Percentiles rank a stretch among this genome's conserved stretches.
These are phyloP conservation scores for Yamadazyma mexicana DNA, from an alignment of 1,139 yeast genomes.

Conservation along the genomic window DNA sequence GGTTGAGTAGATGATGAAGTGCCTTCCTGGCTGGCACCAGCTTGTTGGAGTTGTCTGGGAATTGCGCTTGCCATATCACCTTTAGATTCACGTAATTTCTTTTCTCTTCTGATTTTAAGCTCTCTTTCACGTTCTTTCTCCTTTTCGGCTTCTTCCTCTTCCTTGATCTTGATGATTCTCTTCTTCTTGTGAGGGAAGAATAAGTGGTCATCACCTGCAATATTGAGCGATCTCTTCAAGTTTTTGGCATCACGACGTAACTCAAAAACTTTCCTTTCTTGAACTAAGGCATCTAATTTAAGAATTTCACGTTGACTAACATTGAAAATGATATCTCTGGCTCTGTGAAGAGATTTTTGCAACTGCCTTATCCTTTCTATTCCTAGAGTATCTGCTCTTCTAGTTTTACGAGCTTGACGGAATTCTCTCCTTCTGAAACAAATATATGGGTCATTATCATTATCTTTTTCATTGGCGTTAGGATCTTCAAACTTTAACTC, in stretches of 20 bases:
- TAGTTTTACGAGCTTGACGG: slow-evolving; percentile 92
- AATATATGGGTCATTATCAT: slow-evolving; percentile 90
- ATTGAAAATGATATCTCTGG: slow-evolving; percentile 66
- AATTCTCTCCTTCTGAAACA: slow-evolving; percentile 96
- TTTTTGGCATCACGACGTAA: slow-evolving; percentile 70
- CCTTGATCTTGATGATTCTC: slow-evolving; percentile 45
- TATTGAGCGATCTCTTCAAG: slow-evolving; percentile 62
- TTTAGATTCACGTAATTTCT: slow-evolving; percentile 17
- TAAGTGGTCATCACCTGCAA: slow-evolving; percentile 84
- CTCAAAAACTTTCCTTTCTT: slow-evolving; percentile 66
- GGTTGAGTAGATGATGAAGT: slow-evolving; percentile 58
- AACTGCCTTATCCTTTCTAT: slow-evolving; percentile 79
- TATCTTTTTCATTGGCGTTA: slow-evolving; percentile 72
- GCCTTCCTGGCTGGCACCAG: slow-evolving; percentile 4
- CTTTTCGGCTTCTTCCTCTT: slow-evolving; percentile 36
- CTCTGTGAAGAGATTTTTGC: slow-evolving; percentile 75
- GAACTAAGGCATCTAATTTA: slow-evolving; percentile 56
- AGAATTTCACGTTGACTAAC: slow-evolving; percentile 76
- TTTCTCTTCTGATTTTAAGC: slow-evolving; percentile 22
- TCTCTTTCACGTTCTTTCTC: slow-evolving; percentile 28
- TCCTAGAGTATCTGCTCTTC: slow-evolving; percentile 90
- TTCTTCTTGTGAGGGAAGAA: slow-evolving; percentile 78
- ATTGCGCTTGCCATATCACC: not conserved
- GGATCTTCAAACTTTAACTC: slow-evolving; percentile 82
- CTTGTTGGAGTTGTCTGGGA: slow-evolving; percentile 4